Conservation (phyloP, 257 asterid genomes). For the Thymus mandschuricus region DNA sequence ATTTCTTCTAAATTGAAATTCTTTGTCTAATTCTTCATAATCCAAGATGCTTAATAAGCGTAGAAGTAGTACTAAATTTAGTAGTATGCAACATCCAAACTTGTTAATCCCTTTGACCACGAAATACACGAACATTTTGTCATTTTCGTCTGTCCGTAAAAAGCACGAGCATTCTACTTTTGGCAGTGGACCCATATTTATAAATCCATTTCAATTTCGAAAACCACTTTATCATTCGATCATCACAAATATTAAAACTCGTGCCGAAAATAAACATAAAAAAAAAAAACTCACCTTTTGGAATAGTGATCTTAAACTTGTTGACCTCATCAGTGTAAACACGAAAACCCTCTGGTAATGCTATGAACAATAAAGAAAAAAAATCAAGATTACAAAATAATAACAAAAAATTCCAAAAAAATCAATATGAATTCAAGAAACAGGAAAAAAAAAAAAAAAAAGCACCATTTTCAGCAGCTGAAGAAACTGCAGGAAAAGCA, state of each 20-base stretch:
- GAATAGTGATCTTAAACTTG: constrained; percentile 77
- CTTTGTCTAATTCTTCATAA: background rate
- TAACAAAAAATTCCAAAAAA: background rate
- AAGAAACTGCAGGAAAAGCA: constrained; percentile 51
- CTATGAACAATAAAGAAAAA: constrained; percentile 32
- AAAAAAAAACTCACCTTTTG: constrained; percentile 58
- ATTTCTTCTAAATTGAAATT: background rate
- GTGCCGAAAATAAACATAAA: too few species aligned
- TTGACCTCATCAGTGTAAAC: constrained; percentile 80
- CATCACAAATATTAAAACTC: too few species aligned
- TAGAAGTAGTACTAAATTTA: too few species aligned
- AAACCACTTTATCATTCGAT: too few species aligned
- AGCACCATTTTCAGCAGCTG: constrained; percentile 55
- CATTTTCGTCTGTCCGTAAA: too few species aligned
- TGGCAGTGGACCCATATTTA: too few species aligned
- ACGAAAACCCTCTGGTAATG: constrained; percentile 56
- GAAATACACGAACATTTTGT: too few species aligned
- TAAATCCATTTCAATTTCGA: too few species aligned
- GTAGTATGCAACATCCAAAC: too few species aligned
- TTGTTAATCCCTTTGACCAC: too few species aligned
- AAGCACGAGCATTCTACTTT: too few species aligned
- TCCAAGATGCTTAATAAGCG: background rate
- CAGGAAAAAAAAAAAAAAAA: background rate
- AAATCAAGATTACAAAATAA: constrained; percentile 6
- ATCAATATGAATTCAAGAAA: too few species aligned